Base-by-base conservation (phyloP, 1,139 yeast genomes). In the Sugiyamaella novakii region DNA sequence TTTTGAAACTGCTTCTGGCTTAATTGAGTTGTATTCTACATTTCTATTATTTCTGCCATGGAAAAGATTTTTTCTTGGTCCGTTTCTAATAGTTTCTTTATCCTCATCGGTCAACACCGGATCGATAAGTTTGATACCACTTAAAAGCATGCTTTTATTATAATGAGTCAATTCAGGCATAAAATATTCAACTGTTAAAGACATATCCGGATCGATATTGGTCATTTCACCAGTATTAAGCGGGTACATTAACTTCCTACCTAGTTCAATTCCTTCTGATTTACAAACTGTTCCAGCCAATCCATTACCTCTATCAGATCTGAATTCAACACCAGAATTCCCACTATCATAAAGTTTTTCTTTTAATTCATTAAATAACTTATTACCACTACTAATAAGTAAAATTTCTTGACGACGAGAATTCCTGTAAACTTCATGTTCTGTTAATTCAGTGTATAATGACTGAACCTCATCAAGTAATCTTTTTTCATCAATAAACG, bases 401-500 rank as follows among this genome's bases (percentile, higher is more conserved):
- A 70, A 53, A 27, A 78, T 51, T 64, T 68, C 71, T 21, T 65
- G 56, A 25, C 63, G 65, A 14, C 61, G 56, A 6, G 62, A 51
- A 48, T 91, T 91, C 66, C 97, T 75, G 21, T 77, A 73, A 21
- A 60, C 71, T 61, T 91, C 98, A n/a, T 75, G 82, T 1, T 79
- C 85, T 0, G 89, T 77, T 43, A 91, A 72, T 33, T 74, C 68
- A 1, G 75, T 70, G 63, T 91, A 91, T 52, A 84, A 81, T 2
- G 71, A 78, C 46, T 79, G 77, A 2, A 89, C 95, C 1, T 82
- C 83, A 10, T 71, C 69, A 49, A 89, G 69, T 43, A 91, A 73
- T 59, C 96, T 73, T n/a, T 67, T 66, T 60, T 87, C 96, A 60
- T 91, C 96, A 60, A 91, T 91, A 58, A 91, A 91, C 0, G 98